Conservation (phyloP, 805 yeast genomes). For the Wickerhamomyces bovis region DNA sequence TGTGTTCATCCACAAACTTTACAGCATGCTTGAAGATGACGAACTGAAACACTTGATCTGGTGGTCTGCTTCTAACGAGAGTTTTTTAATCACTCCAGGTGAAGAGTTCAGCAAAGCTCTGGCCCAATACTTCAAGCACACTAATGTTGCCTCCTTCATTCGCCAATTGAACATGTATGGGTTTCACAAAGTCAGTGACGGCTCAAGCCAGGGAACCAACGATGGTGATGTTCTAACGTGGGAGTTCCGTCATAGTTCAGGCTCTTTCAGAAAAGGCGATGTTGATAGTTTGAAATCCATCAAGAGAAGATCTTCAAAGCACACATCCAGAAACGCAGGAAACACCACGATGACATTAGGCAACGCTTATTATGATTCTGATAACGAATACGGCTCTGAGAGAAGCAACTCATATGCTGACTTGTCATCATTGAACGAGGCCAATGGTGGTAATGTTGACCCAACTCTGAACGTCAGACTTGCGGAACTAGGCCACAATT, state of each 20-base stretch:
- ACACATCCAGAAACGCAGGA: constrained; percentile 16
- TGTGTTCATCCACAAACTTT: constrained; percentile 82
- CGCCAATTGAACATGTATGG: constrained; percentile 81
- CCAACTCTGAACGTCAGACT: constrained; percentile 22
- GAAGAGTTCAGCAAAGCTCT: constrained; percentile 78
- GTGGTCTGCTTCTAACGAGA: constrained; percentile 70
- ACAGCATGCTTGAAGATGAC: constrained; percentile 82
- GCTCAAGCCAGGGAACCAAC: constrained; percentile 3
- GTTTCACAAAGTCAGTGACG: constrained; percentile 56
- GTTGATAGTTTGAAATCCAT: constrained; percentile 64
- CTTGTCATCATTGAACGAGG: constrained; percentile 2
- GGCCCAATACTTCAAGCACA: constrained; percentile 67
- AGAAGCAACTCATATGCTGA: constrained; percentile 17
- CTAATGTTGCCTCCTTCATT: constrained; percentile 73
- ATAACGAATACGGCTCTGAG: constrained; percentile 17
- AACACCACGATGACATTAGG: background rate
- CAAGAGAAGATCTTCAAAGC: constrained; percentile 63
- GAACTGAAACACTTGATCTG: constrained; percentile 69
- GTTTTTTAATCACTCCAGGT: constrained; percentile 76
- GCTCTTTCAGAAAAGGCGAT: constrained; percentile 76
- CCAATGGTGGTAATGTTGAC: constrained; percentile 8
- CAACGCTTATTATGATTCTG: constrained; percentile 9
- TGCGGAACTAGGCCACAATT: constrained; percentile 34
- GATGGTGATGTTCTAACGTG: constrained; percentile 37
- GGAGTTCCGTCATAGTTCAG: constrained; percentile 88